Base-by-base conservation (phyloP, 176 grass and related monocot genomes). In the Oryza glaberrima region DNA sequence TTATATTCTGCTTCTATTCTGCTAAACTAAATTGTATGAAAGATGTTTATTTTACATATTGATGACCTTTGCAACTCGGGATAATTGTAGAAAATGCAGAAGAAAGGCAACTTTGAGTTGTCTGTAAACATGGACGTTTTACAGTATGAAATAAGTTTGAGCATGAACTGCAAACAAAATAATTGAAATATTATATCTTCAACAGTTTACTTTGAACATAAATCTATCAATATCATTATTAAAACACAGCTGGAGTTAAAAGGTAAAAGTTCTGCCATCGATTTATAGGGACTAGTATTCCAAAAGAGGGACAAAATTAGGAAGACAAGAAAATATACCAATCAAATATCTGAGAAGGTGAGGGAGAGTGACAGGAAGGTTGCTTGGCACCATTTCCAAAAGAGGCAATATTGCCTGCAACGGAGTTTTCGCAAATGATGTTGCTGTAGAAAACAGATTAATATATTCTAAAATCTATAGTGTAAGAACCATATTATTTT, bases 291-390 rank as follows among this genome's bases (percentile, higher is more conserved):
- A 58, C 12, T 56, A 17, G 17, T 70, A 41, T 41, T 81, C 51
- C 34, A 26, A 56, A 54, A 70, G 48, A 71, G 48, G 32, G 8
- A 23, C 0, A 4, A 58, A 41, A 77, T 45, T 78, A 67, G 71
- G 12, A 41, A 65, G 34, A 19, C 67, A 73, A 88, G 63, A 51
- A 61, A 81, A 63, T 32, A 70, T 94, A 94, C 95, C 92, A 87
- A 95, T 95, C 9, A 67, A 93, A 88, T 76, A 58, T 58, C 91
- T 94, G 35, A 94, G 82, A 49, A 98, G 73, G 73, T 94, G 94
- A 70, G 92, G 90, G 79, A 91, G 38, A 43, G 85, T 84, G 68
- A 86, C 45, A 49, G 92, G 91, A 90, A 98, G 75, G 58, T 91
- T 81, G 81, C 76, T 90, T 84, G 95, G 87, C 47, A 95, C 23